These are phyloP conservation scores for Ceratobasidium sp. DNA, from an alignment of 1,284 basidiomycete species.

Conservation along the genomic window DNA sequence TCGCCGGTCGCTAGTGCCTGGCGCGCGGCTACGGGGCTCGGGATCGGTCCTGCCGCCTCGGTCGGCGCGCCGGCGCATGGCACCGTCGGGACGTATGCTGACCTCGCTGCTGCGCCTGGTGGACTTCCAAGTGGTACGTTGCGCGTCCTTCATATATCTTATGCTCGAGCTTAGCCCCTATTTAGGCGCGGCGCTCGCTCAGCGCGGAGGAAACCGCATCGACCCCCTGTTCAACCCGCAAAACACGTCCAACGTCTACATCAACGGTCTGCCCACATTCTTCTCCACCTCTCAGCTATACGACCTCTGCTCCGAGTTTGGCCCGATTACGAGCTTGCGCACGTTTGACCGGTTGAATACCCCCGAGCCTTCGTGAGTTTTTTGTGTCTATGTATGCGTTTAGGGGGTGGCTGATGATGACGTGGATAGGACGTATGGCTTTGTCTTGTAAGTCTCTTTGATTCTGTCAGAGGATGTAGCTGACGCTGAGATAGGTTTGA, in stretches of 20 bases:
- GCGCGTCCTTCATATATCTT: neutral
- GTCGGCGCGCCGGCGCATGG: conserved; percentile 38
- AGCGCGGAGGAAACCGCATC: conserved; percentile 34
- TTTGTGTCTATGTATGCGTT: neutral
- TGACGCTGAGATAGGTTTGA: conserved; percentile 67
- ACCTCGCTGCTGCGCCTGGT: conserved; percentile 20
- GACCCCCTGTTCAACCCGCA: conserved; percentile 44
- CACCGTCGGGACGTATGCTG: conserved; percentile 36
- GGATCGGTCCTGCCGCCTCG: neutral
- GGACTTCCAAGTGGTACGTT: conserved; percentile 12
- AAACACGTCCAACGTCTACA: conserved; percentile 70
- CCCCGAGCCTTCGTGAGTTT: conserved; percentile 59
- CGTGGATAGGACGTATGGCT: conserved; percentile 76
- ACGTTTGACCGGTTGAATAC: conserved; percentile 71
- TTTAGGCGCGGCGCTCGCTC: conserved; percentile 28
- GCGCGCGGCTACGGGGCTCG: conserved; percentile 31
- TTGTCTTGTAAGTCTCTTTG: conserved; percentile 73
- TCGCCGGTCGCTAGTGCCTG: conserved; percentile 29
- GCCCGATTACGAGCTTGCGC: conserved; percentile 70
- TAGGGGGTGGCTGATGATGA: neutral
- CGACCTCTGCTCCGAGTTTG: conserved; percentile 69
- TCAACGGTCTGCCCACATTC: conserved; percentile 75
- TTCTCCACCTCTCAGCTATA: conserved; percentile 74
- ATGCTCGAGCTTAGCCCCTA: neutral
- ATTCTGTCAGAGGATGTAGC: neutral